Conservation (phyloP, 2,329 filamentous ascomycete genomes). For the Fusarium chaquense region DNA sequence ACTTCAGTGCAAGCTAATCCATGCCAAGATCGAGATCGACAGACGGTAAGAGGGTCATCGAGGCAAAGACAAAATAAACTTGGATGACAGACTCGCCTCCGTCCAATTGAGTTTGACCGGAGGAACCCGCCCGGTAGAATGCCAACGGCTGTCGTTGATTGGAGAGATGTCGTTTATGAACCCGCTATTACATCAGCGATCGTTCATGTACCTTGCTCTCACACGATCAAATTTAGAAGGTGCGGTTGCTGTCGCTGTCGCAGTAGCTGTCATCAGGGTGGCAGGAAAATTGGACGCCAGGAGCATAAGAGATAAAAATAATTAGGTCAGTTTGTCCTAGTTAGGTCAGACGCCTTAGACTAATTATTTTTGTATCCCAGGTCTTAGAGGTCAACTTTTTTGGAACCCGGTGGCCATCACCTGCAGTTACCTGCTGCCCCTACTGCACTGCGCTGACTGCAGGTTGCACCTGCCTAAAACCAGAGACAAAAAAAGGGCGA, state of each 20-base stretch:
- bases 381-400: too few species aligned
- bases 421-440: slow-evolving; percentile 10
- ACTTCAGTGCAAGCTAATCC: too few species aligned
- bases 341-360: too few species aligned
- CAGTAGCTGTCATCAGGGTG: too few species aligned
- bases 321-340: too few species aligned
- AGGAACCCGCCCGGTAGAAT: slow-evolving; percentile 11
- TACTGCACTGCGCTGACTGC: not conserved
- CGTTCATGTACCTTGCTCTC: slow-evolving; percentile 22
- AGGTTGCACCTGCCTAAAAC: slow-evolving; percentile 2
- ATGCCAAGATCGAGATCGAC: slow-evolving; percentile 11
- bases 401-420: slow-evolving; percentile 10
- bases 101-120: slow-evolving; percentile 18
- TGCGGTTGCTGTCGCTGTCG: not conserved
- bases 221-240: slow-evolving; percentile 20
- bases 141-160: not conserved
- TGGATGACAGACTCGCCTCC: slow-evolving; percentile 22
- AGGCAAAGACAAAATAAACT: not conserved
- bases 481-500: slow-evolving; percentile 8
- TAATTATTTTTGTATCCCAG: too few species aligned
- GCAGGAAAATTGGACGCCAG: too few species aligned
- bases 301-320: too few species aligned
- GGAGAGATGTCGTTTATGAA: fast-evolving
- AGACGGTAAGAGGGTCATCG: not conserved
- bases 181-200: slow-evolving; percentile 24